Evolutionary conservation across 2,329 filamentous ascomycete genomes (phyloP).

Genomic region (Trichoderma citrinoviride): DNA sequence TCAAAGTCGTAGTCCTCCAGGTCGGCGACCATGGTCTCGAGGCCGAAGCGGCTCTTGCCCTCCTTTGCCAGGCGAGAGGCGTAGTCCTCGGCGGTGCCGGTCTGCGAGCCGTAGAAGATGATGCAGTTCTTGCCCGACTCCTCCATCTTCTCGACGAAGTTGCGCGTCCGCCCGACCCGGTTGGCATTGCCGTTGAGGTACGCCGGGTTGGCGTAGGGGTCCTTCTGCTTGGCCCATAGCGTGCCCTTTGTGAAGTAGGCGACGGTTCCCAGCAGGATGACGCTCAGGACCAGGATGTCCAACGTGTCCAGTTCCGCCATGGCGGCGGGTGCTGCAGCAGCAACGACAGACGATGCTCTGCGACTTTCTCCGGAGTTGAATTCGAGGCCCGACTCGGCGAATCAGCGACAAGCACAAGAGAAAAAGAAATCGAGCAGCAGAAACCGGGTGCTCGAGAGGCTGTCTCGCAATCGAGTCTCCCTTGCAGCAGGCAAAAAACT

Average conservation of each 20-base stretch:
- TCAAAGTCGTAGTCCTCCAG: constrained; percentile 98
- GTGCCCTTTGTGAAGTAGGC: constrained; percentile 98
- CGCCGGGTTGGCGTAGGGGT: constrained; percentile 78
- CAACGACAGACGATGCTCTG: background rate
- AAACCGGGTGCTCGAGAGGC: background rate
- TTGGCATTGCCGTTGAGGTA: constrained; percentile 61
- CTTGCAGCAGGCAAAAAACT: background rate
- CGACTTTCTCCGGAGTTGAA: background rate
- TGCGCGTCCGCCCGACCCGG: constrained; percentile 81
- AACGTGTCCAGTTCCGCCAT: constrained; percentile 98
- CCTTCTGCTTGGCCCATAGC: constrained; percentile 84
- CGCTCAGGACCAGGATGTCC: constrained; percentile 86
- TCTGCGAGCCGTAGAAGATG: constrained; percentile 98
- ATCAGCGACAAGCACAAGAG: background rate
- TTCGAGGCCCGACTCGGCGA: background rate
- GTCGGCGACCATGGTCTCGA: constrained; percentile 98
- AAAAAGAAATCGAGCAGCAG: background rate
- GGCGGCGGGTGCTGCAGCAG: constrained; percentile 37
- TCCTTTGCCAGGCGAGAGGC: constrained; percentile 95
- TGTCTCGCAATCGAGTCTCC: background rate
- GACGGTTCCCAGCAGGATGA: constrained; percentile 79
- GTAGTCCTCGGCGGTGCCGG: constrained; percentile 97
- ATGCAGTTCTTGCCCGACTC: constrained; percentile 96
- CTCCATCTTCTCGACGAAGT: constrained; percentile 94
- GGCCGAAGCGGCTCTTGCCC: constrained; percentile 89